These are phyloP conservation scores for Geum urbanum DNA, from an alignment of 306 rosid species.

Conservation along the genomic window DNA sequence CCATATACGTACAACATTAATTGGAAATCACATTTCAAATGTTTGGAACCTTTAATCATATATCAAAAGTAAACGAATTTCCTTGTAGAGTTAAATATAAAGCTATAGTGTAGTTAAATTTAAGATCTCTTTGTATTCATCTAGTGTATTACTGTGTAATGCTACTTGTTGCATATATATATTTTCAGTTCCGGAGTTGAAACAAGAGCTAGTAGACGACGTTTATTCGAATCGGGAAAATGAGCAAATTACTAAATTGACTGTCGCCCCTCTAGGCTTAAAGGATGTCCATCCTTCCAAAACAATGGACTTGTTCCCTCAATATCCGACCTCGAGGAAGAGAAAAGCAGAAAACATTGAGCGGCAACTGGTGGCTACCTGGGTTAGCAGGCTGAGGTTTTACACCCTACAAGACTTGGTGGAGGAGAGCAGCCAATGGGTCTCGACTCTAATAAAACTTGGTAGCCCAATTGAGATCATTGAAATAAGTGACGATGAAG, in stretches of 20 bases:
- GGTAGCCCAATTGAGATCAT: not conserved
- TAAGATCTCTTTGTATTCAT: no score
- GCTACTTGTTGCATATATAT: not conserved
- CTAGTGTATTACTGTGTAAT: no score
- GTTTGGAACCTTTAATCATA: no score
- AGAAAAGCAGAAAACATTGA: not conserved
- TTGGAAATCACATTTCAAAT: no score
- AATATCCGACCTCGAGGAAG: not conserved
- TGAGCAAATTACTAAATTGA: not conserved
- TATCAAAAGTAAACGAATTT: no score
- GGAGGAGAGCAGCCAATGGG: not conserved
- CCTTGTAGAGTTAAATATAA: no score
- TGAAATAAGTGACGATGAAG: not conserved
- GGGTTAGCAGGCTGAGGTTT: not conserved
- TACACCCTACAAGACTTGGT: not conserved
- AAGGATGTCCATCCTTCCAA: not conserved
- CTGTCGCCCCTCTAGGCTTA: not conserved
- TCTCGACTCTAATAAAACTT: not conserved
- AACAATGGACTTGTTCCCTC: not conserved
- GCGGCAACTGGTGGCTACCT: not conserved
- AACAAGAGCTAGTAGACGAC: not conserved
- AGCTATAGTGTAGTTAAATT: no score
- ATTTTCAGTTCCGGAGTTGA: not conserved
- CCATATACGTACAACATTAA: no score
- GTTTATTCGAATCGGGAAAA: not conserved